Evolutionary conservation across 352 stramenopile species (phyloP).

Genomic region (Globisporangium mamillatum): DNA sequence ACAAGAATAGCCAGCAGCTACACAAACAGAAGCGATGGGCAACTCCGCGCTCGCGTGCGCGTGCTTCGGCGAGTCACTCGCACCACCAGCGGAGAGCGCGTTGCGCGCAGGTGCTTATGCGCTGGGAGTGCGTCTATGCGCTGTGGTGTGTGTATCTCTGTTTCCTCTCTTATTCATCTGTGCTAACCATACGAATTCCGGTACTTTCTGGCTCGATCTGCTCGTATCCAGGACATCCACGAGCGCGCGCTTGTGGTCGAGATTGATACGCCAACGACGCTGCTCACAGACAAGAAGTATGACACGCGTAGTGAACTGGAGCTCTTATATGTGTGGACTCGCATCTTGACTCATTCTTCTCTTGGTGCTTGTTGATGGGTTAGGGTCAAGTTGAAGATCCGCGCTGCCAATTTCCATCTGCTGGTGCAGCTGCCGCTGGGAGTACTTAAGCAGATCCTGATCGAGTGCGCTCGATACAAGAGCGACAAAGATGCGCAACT

Average conservation of each 20-base stretch:
- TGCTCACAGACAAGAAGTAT: background rate
- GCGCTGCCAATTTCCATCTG: constrained; percentile 13
- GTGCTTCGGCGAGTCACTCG: constrained; percentile 12
- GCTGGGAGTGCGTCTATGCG: background rate
- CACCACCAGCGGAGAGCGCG: background rate
- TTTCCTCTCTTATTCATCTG: background rate
- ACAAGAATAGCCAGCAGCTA: background rate
- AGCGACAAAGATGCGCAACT: background rate
- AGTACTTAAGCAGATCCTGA: constrained; percentile 30
- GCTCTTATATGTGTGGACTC: background rate
- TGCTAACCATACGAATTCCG: background rate
- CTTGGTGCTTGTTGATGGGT: background rate
- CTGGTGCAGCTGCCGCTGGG: constrained; percentile 29
- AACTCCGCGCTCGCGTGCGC: constrained; percentile 22
- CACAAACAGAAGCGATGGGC: constrained; percentile 13
- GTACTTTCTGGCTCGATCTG: background rate
- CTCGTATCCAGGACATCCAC: background rate
- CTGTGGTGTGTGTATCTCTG: background rate
- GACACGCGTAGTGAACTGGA: background rate
- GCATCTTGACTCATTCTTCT: background rate
- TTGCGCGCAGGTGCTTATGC: background rate
- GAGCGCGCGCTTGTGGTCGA: constrained; percentile 10
- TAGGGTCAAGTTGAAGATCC: constrained; percentile 13
- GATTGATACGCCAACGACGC: constrained; percentile 14
- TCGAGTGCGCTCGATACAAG: constrained; percentile 13